Conservation (phyloP, 1,284 basidiomycete genomes). For the Fomitopsis betulina region DNA sequence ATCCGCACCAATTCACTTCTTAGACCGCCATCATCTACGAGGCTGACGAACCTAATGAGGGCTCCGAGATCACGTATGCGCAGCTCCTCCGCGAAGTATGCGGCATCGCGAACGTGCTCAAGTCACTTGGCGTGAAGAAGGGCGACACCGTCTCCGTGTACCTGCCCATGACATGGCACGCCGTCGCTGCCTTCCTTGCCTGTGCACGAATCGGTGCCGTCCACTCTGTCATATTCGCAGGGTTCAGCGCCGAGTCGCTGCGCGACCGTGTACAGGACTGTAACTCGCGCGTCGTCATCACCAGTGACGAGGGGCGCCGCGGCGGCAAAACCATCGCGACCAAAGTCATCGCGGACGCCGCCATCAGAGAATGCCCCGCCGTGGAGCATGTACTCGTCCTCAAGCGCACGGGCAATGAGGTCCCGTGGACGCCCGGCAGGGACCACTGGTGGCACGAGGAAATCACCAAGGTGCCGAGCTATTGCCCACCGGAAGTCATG, state of each 20-base stretch:
- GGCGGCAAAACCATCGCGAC: slow-evolving; percentile 96
- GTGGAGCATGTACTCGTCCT: slow-evolving; percentile 94
- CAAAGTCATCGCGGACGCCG: slow-evolving; percentile 93
- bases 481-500: slow-evolving; percentile 89
- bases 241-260: slow-evolving; percentile 96
- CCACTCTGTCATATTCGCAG: slow-evolving; percentile 98
- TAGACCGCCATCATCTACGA: slow-evolving; percentile 97
- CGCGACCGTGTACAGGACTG: slow-evolving; percentile 94
- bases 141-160: slow-evolving; percentile 95
- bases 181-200: slow-evolving; percentile 93
- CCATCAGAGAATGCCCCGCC: slow-evolving; percentile 78
- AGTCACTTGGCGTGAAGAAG: slow-evolving; percentile 88
- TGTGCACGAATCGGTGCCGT: slow-evolving; percentile 97
- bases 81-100: slow-evolving; percentile 91
- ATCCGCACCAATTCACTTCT: not conserved
- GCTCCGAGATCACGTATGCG: slow-evolving; percentile 74
- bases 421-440: slow-evolving; percentile 82
- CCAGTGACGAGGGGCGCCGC: slow-evolving; percentile 91
- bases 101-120: slow-evolving; percentile 90
- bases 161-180: slow-evolving; percentile 88
- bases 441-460: slow-evolving; percentile 99
- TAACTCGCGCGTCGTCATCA: slow-evolving; percentile 87
- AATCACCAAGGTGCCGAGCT: slow-evolving; percentile 77
- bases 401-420: slow-evolving; percentile 80
- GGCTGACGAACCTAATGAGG: slow-evolving; percentile 89